Evolutionary conservation across 2,329 filamentous ascomycete species (phyloP), one percentile per base, ranked within the genome.

Genomic region (Arthrobotrys megalospora): DNA sequence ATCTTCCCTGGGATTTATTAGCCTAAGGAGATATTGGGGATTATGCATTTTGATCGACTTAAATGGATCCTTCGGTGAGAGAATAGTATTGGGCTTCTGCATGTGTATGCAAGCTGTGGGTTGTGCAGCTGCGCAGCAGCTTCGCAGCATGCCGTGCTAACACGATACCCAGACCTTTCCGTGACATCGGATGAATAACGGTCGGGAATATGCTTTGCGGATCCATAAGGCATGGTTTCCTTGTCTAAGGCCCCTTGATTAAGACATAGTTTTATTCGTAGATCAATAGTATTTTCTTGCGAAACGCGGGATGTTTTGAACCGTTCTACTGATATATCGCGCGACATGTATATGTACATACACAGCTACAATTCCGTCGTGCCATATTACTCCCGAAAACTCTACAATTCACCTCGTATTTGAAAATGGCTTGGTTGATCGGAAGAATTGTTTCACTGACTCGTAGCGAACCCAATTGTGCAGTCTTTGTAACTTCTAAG

Each of bases 1-100:
- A 78, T 78, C 63, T 72, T 68, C 75, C 36, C 75, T 41, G 50
- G 75, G 75, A 68, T 72, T 28, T 72, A 75, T 67, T 75, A 72
- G 66, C 67, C 73, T 77, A 64, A 47, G 48, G 45, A 65, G 50
- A 62, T 62, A 38, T 72, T 64, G 68, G 36, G 45, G 47, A 19
- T 36, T 45, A 43, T 53, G 55, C 28, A 53, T 53, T 53, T 36
- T 38, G 41, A 50, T 64, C 45, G n/a, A 45, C 32, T 24, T 64
- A 48, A 50, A 12, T 34, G 60, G 24, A 64, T 34, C 43, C 41
- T 50, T 47, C 38, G 21, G 14, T 48, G 60, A 19, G 41, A 21
- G 32, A 34, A 50, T 14, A 64, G 34, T 6, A 36, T 64, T n/a
- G 60, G 24, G 41, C 38, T 64, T 45, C 38, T 60, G 53, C 53